Evolutionary conservation across 495 filamentous ascomycete genomes (phyloP).

Genomic region (Bacidia gigantensis): DNA sequence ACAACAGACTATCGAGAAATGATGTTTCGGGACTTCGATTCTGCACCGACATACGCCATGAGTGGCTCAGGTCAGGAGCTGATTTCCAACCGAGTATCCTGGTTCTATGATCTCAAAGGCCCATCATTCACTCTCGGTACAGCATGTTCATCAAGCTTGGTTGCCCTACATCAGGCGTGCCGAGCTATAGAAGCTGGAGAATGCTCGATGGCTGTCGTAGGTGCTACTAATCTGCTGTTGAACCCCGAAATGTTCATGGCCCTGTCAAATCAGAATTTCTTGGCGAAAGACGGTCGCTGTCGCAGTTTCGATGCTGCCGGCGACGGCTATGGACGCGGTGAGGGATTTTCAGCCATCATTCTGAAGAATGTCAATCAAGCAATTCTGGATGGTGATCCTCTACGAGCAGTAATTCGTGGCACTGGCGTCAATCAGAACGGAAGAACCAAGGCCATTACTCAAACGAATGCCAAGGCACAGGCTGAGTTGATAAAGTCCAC

Average conservation of each 20-base stretch:
- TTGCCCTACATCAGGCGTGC: constrained; percentile 30
- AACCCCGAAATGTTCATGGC: constrained; percentile 9
- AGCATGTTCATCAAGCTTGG: constrained; percentile 34
- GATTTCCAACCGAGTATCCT: constrained; percentile 36
- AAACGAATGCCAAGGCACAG: constrained; percentile 18
- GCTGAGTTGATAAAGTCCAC: constrained; percentile 11
- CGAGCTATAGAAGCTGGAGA: constrained; percentile 31
- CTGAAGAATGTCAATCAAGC: constrained; percentile 24
- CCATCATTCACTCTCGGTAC: constrained; percentile 37
- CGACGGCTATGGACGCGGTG: constrained; percentile 24
- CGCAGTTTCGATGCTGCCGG: constrained; percentile 29
- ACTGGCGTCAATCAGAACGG: constrained; percentile 28
- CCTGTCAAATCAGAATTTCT: constrained; percentile 15
- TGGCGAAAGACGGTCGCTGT: constrained; percentile 20
- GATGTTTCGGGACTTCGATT: constrained; percentile 1
- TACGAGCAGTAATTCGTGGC: constrained; percentile 25
- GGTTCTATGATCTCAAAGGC: constrained; percentile 35
- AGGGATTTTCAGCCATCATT: constrained; percentile 21
- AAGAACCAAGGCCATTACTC: constrained; percentile 21
- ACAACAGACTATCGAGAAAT: constrained; percentile 9
- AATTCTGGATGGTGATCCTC: constrained; percentile 22
- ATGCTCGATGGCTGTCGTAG: constrained; percentile 23
- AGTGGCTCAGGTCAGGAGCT: constrained; percentile 2
- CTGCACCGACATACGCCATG: background rate
- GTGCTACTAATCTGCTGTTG: constrained; percentile 13